A percentile compares a stretch with the other conserved stretches of the same genome.
Evolutionary conservation across 2,329 filamentous ascomycete genomes (phyloP).

Genomic region (Hysterium pulicare): DNA sequence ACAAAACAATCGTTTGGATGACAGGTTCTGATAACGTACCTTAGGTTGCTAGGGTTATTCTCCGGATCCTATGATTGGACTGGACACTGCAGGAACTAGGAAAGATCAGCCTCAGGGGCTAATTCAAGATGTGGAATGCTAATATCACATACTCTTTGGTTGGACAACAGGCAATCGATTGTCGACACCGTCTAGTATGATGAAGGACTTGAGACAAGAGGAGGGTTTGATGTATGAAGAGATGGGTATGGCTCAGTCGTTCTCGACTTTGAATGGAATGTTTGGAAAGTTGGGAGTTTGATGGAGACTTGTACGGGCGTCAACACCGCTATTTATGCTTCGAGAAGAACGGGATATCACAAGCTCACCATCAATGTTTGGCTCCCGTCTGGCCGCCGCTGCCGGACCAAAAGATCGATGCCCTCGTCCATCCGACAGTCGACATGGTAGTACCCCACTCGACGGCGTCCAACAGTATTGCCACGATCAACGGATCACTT

Average conservation of each 20-base stretch:
- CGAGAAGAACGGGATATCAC: constrained; percentile 18
- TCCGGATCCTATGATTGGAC: constrained; percentile 22
- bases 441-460: constrained; percentile 42
- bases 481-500: constrained; percentile 43
- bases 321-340: constrained; percentile 41
- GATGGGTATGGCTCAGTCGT: constrained; percentile 21
- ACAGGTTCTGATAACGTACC: constrained; percentile 25
- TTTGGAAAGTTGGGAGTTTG: constrained; percentile 24
- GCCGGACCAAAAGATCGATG: constrained; percentile 35
- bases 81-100: constrained; percentile 15
- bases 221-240: constrained; percentile 28
- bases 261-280: constrained; percentile 27
- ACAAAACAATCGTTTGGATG: constrained; percentile 25
- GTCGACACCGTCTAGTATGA: constrained; percentile 11
- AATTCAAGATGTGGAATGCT: constrained; percentile 17
- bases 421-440: constrained; percentile 36
- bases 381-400: constrained; percentile 26
- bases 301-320: constrained; percentile 22
- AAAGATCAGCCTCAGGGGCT: constrained; percentile 29
- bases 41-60: constrained; percentile 21
- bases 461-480: constrained; percentile 42
- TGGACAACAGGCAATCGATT: constrained; percentile 22
- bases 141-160: constrained; percentile 29
- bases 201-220: constrained; percentile 21
- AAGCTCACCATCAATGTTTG: constrained; percentile 22